Base-by-base conservation (phyloP, 495 filamentous ascomycete species). In the Xylaria grammica region DNA sequence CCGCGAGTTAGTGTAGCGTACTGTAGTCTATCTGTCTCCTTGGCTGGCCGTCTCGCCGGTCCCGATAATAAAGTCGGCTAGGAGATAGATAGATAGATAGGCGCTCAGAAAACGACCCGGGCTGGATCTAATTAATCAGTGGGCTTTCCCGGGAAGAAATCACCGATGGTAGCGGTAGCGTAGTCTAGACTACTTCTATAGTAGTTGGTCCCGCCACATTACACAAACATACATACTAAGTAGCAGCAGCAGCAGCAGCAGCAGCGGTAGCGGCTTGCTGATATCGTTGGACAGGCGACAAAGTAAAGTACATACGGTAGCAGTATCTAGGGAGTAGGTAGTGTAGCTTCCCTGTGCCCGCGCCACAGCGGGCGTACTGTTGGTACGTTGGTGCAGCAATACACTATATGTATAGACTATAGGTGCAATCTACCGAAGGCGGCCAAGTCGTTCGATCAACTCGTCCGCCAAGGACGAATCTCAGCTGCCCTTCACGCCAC, bases 71-170 rank as follows among this genome's bases (percentile, higher is more conserved):
- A 2, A 55, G 30, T 55, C 30, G 52, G 32, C 30, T 3, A n/a
- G 1, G 20, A 22, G 52, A 24, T n/a, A n/a, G n/a, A n/a, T n/a
- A n/a, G n/a, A n/a, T n/a, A n/a, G n/a, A n/a, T 38, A 36, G 2
- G 34, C 36, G 24, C 20, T 17, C 22, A 56, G 53, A 11, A 36
- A 5, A 29, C 38, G 53, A 44, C 36, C 15, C n/a, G n/a, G 53
- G 55, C 55, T 59, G 27, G 40, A 59, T n/a, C n/a, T n/a, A n/a
- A 40, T 29, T 19, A 20, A 46, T 17, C 29, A 59, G 54, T 48
- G 56, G 56, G n/a, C n/a, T 42, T 32, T 13, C 20, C 27, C 42
- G 56, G 42, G n/a, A 22, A 48, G 19, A 48, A 46, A 59, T 48
- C 29, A 34, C 56, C 42, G 56, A 59, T 20, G 10, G n/a, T n/a